Evolutionary conservation across 345 rosid species (phyloP).

Genomic region (Lagerstroemia speciosa): DNA sequence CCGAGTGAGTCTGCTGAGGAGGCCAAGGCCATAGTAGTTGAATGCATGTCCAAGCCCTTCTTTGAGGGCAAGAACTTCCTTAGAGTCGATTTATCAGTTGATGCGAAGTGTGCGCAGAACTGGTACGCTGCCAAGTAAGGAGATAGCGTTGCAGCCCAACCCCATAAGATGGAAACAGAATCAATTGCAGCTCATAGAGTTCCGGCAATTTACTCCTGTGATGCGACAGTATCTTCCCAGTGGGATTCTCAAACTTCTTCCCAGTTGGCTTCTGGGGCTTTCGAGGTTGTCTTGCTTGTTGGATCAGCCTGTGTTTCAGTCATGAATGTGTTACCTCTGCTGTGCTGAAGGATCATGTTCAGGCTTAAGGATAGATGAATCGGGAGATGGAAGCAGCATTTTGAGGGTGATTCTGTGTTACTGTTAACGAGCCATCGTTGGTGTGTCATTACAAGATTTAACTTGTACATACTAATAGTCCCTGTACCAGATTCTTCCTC

Average conservation of each 20-base stretch:
- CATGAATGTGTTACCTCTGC: background rate
- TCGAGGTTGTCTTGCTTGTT: background rate
- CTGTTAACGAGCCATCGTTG: background rate
- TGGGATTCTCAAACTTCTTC: background rate
- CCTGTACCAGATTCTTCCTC: background rate
- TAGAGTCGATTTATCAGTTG: slow-evolving; percentile 69
- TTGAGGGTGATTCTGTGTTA: background rate
- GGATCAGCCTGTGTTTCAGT: background rate
- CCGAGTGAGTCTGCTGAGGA: slow-evolving; percentile 75
- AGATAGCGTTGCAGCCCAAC: background rate
- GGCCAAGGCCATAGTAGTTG: slow-evolving; percentile 73
- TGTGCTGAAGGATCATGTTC: background rate
- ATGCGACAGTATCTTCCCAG: background rate
- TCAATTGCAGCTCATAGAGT: background rate
- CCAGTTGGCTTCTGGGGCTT: background rate
- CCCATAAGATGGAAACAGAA: slow-evolving; percentile 1
- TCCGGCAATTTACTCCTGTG: background rate
- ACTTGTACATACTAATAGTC: background rate
- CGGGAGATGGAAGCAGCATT: background rate
- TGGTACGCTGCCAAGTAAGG: slow-evolving; percentile 78
- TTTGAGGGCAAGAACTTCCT: slow-evolving; percentile 67
- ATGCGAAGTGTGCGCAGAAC: slow-evolving; percentile 85
- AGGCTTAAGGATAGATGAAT: background rate
- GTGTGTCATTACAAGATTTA: background rate
- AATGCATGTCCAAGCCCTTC: slow-evolving; percentile 89